Base-by-base conservation (phyloP, 2,329 filamentous ascomycete species). In the Colletotrichum higginsianum region DNA sequence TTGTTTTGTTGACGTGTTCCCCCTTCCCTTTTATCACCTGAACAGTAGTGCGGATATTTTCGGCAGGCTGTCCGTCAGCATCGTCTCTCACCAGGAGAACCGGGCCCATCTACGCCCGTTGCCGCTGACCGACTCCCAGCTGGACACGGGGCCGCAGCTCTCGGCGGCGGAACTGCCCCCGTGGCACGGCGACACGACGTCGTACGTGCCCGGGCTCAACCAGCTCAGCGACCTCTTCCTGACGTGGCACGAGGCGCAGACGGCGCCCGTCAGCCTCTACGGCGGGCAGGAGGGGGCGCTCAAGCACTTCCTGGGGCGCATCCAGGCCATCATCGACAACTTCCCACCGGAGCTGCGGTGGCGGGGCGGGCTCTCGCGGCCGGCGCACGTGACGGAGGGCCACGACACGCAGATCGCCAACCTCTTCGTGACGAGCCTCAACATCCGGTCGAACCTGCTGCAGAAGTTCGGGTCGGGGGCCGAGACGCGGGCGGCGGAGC, bases 391-490 rank as follows among this genome's bases (percentile, higher is more conserved):
- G 1, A 82, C 80, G 0, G 75, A 79, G 13, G 80, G 81, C 4
- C 81, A 82, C 55, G 79, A 82, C 50, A 80, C 78, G 3, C 81
- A 83, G 23, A 79, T 80, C 8, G 81, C 78, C 11, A 82, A 82
- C 66, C 69, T 83, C 5, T 80, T 81, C 58, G 77, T 83, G 44
- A 82, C 81, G 26, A 80, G 80, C 56, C 76, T 83, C 8, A 77
- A 81, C 26, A 77, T 83, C 1, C 77, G 80, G 7, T 82, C 81
- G 2, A 82, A 82, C 44, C 72, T 83, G 7, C 74, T 83, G 8
- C 80, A 82, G 35, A 80, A 78, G 26, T 77, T 80, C 3, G 75
- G 76, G 4, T 71, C 75, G 44, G 21, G 61, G 18, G 57, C 50
- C 49, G 56, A 50, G 57, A 71, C 44, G 61, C 67, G 16, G 26